Base-by-base conservation (phyloP, 23 red algal species). In the Chondrus crispus region DNA sequence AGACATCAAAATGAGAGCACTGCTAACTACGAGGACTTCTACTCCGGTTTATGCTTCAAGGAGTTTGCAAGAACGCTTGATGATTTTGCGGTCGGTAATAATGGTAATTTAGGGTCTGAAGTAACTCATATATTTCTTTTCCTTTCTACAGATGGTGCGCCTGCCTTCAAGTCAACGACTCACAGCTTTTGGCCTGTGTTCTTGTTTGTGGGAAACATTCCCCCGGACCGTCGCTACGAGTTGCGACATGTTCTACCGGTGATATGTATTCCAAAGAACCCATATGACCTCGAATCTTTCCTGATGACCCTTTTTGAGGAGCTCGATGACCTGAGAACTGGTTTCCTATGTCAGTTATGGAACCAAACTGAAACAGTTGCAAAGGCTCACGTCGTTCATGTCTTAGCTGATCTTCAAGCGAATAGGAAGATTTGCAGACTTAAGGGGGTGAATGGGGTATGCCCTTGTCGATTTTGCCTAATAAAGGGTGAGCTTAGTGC, bases 381-480 rank as follows among this genome's bases (percentile, higher is more conserved):
- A n/a, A n/a, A n/a, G n/a, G n/a, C n/a, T n/a, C n/a, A n/a, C n/a
- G n/a, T n/a, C n/a, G 18, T 66, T 22, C 60, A 66, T 13, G 0
- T 66, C 35, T 62, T 62, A 19, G 49, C 50, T 5, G 80, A 84
- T 36, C 11, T 62, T 10, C 47, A 29, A 13, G 80, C 14, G 16
- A 84, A 63, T 22, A 62, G 64, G 8, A 84, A 84, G 35, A 49
- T 62, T 22, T 58, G 47, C 40, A 8, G 57, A n/a, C 28, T 84
- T 19, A 84, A 84, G 62, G 57, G 51, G 32, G 51, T 38, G 9
- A 85, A 66, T 85, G 55, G 57, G 16, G 36, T 85, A 68, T 14
- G 54, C 20, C 80, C 52, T 62, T 84, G 52, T 38, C 45, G 80
- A 18, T 84, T 84, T 62, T 49, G 80, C 45, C 13, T 24, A 16